Evolutionary conservation across 2,329 filamentous ascomycete genomes (phyloP).

Genomic region (Xylaria sp.): DNA sequence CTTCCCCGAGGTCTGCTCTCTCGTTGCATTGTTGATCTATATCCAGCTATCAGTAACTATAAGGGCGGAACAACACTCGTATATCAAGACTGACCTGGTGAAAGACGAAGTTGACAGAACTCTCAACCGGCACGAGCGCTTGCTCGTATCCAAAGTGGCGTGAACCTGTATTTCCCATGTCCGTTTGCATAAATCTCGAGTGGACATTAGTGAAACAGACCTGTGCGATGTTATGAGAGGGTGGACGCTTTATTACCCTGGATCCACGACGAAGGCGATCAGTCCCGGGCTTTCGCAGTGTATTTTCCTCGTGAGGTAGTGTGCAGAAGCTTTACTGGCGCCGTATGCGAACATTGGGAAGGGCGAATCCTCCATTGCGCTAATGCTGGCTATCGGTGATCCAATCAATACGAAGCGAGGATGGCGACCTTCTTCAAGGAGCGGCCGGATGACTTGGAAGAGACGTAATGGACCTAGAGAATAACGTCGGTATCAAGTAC

Average conservation of each 20-base stretch:
- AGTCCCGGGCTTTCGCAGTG: conserved; percentile 14
- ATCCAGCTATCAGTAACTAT: not conserved
- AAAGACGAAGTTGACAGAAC: conserved; percentile 14
- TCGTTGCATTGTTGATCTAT: conserved; percentile 16
- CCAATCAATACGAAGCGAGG: conserved; percentile 20
- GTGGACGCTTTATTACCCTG: conserved; percentile 7
- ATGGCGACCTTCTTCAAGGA: conserved; percentile 4
- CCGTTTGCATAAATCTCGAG: conserved; percentile 17
- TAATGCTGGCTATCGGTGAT: conserved; percentile 11
- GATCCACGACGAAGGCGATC: conserved; percentile 11
- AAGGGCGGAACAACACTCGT: not conserved
- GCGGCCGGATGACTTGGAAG: conserved; percentile 13
- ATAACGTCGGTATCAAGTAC: not conserved
- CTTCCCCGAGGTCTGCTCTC: conserved; percentile 18
- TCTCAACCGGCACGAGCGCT: conserved; percentile 3
- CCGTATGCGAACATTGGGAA: conserved; percentile 15
- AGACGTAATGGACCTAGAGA: conserved; percentile 13
- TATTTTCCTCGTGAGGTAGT: conserved; percentile 16
- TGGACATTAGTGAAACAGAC: conserved; percentile 1
- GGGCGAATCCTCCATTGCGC: conserved; percentile 10
- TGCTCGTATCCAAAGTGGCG: conserved; percentile 13
- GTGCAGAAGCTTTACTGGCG: conserved; percentile 13
- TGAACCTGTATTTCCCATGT: conserved; percentile 16
- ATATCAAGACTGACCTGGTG: conserved; percentile 11
- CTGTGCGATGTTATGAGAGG: not conserved